phyloP scores from a whole-genome alignment of 164 flowering plant genomes.

The Magnolia officinalis region DNA sequence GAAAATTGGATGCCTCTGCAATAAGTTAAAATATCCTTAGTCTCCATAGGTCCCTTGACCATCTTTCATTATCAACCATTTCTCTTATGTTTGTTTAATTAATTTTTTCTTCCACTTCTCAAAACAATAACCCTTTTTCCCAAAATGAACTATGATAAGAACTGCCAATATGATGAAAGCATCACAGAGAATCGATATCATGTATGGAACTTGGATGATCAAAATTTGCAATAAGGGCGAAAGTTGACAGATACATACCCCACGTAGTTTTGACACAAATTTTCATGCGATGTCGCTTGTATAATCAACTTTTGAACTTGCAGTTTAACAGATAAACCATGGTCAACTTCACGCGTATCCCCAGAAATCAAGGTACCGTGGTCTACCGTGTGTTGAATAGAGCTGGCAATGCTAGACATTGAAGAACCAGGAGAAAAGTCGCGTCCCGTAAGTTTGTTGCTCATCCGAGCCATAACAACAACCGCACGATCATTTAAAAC shows the following conservation, averaged over 20 bases:
- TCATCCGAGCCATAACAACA: slow-evolving; percentile 97
- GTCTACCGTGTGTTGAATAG: slow-evolving; percentile 58
- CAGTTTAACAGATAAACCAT: slow-evolving; percentile 78
- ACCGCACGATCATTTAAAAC: slow-evolving; percentile 94
- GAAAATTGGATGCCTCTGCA: neutral
- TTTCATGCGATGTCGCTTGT: slow-evolving; percentile 91
- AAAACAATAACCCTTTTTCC: neutral
- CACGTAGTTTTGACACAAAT: slow-evolving; percentile 93
- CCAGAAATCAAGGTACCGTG: slow-evolving; percentile 54
- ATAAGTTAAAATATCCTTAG: neutral
- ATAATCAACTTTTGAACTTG: slow-evolving; percentile 88
- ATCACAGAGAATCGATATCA: neutral
- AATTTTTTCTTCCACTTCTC: neutral
- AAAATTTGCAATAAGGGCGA: neutral
- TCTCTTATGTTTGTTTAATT: neutral
- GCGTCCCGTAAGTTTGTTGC: slow-evolving; percentile 93
- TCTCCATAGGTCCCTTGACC: neutral
- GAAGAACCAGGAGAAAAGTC: slow-evolving; percentile 68
- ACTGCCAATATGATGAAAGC: slow-evolving; percentile 1
- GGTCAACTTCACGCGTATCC: slow-evolving; percentile 86
- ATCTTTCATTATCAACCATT: neutral
- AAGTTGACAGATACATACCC: slow-evolving; percentile 55
- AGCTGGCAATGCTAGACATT: slow-evolving; percentile 29
- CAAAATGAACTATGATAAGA: neutral
- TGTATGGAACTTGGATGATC: neutral